Conservation (phyloP, 257 asterid species). For the Fraxinus cuspidata region DNA sequence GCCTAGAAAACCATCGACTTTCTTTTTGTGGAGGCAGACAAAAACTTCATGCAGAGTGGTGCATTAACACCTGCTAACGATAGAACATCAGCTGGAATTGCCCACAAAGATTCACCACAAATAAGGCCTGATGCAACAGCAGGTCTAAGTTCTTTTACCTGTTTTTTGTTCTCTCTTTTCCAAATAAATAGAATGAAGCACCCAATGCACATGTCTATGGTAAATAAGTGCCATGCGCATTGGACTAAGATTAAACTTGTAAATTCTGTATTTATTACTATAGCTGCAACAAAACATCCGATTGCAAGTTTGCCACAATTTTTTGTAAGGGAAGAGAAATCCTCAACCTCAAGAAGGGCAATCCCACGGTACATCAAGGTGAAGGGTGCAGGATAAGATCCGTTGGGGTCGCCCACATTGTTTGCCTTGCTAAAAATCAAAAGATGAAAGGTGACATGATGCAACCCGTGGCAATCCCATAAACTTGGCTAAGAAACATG, state of each 20-base stretch:
- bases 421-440: conserved; percentile 64
- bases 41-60: conserved; percentile 69
- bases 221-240: conserved; percentile 81
- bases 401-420: conserved; percentile 42
- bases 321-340: conserved; percentile 50
- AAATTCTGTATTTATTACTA: conserved; percentile 36
- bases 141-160: conserved; percentile 44
- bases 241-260: conserved; percentile 60
- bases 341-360: conserved; percentile 58
- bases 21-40: conserved; percentile 26
- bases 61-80: conserved; percentile 47
- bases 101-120: conserved; percentile 79
- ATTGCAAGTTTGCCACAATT: conserved; percentile 53
- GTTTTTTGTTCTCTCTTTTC: conserved; percentile 37
- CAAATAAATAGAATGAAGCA: conserved; percentile 44
- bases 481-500: conserved; percentile 60
- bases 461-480: conserved; percentile 61
- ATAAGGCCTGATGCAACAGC: conserved; percentile 77
- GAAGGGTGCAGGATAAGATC: conserved; percentile 56
- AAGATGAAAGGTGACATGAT: conserved; percentile 47
- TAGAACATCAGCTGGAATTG: conserved; percentile 64
- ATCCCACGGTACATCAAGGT: conserved; percentile 54
- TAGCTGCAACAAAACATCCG: conserved; percentile 35
- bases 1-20: conserved; percentile 23
- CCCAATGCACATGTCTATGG: too few species aligned